Conservation (phyloP, 2,329 filamentous ascomycete species). For the Cryoendolithus antarcticus region DNA sequence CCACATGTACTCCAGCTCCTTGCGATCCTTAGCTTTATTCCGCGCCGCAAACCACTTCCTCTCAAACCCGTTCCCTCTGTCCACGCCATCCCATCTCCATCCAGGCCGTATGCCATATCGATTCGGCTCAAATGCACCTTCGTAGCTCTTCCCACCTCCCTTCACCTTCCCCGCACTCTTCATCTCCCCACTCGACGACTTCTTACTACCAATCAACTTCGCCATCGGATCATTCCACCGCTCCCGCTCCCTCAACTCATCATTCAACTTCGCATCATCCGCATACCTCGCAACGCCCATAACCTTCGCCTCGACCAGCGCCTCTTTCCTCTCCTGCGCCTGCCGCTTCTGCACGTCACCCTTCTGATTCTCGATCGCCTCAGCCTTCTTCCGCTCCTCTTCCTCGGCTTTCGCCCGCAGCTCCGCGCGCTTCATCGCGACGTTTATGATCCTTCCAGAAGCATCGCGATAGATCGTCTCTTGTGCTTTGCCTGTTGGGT, state of each 20-base stretch:
- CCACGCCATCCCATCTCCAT: conserved; percentile 93
- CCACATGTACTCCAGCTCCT: conserved; percentile 81
- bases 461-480: conserved; percentile 95
- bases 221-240: conserved; percentile 94
- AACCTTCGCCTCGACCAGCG: conserved; percentile 66
- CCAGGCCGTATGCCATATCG: conserved; percentile 87
- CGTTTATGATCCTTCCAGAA: conserved; percentile 83
- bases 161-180: conserved; percentile 40
- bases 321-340: conserved; percentile 50
- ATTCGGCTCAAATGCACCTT: conserved; percentile 74
- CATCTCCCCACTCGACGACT: conserved; percentile 17
- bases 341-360: conserved; percentile 74
- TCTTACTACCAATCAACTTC: conserved; percentile 54
- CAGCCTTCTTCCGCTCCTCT: conserved; percentile 49
- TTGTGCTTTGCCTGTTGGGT: conserved; percentile 38
- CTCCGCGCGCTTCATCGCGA: conserved; percentile 81
- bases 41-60: conserved; percentile 81
- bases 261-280: conserved; percentile 78
- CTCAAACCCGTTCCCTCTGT: conserved; percentile 87
- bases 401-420: conserved; percentile 68
- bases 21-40: conserved; percentile 63
- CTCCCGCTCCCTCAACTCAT: conserved; percentile 60
- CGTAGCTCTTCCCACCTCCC: conserved; percentile 51
- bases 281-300: conserved; percentile 66
- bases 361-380: conserved; percentile 57